phyloP scores from a whole-genome alignment of 202 grass and related monocot species.

The Sporobolus alterniflorus region DNA sequence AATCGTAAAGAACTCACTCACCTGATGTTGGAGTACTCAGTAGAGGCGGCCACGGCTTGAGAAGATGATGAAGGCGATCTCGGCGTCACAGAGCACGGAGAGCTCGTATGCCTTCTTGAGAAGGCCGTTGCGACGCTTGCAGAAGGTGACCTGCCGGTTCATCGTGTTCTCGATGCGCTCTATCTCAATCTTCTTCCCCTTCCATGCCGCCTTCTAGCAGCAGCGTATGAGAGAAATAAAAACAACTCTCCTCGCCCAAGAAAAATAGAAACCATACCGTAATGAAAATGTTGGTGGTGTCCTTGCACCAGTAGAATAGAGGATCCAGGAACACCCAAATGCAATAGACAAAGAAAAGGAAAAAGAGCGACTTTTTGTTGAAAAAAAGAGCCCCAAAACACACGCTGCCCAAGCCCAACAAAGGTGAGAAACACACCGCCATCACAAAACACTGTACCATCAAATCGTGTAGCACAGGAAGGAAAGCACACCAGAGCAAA shows the following conservation, averaged over 20 bases:
- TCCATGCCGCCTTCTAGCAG: too few species aligned
- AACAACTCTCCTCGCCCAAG: not conserved
- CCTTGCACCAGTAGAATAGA: not conserved
- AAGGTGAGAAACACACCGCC: not conserved
- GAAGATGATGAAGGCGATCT: constrained; percentile 78
- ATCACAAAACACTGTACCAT: constrained; percentile 8
- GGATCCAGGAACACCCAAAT: constrained; percentile 16
- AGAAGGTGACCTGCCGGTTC: constrained; percentile 93
- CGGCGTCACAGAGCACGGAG: constrained; percentile 80
- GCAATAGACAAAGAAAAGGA: not conserved
- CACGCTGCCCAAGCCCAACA: not conserved
- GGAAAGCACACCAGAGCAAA: not conserved
- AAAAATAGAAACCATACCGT: not conserved
- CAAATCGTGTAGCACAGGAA: not conserved
- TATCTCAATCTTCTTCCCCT: constrained; percentile 89
- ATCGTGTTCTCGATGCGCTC: constrained; percentile 90
- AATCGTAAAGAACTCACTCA: too few species aligned
- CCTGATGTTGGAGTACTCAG: constrained; percentile 85
- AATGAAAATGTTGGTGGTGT: not conserved
- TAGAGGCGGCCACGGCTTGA: constrained; percentile 87
- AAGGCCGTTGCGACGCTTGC: constrained; percentile 87
- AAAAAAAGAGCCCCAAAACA: not conserved
- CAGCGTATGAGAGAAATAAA: too few species aligned
- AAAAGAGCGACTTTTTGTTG: not conserved
- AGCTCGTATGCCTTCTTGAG: constrained; percentile 91